These are phyloP conservation scores for Ilyonectria mors-panacis DNA, from an alignment of 2,329 filamentous ascomycete species.

Conservation along the genomic window DNA sequence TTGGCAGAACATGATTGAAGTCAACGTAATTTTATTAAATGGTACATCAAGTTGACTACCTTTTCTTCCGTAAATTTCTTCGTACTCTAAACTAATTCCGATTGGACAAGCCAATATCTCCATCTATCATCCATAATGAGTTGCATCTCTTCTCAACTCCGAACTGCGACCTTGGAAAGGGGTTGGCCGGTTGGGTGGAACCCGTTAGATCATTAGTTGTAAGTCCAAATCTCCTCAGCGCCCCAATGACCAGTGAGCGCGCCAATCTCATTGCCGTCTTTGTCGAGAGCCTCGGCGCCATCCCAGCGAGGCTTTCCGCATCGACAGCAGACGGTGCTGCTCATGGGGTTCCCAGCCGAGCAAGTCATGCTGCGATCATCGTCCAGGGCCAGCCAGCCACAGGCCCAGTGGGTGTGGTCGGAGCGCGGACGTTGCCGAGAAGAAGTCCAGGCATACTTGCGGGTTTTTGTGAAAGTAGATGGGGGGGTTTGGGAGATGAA, in stretches of 20 bases:
- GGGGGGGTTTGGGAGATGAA: not conserved
- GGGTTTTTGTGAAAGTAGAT: not conserved
- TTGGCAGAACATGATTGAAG: not conserved
- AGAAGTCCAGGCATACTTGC: not conserved
- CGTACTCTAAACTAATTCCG: not conserved
- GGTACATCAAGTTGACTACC: not conserved
- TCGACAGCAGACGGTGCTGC: not conserved
- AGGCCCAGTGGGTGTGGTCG: slow-evolving; percentile 1
- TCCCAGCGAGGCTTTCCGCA: not conserved
- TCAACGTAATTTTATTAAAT: slow-evolving; percentile 3
- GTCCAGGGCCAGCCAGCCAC: not conserved
- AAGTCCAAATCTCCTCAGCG: not conserved
- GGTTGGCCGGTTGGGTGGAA: not conserved
- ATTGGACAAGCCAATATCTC: not conserved
- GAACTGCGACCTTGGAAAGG: not conserved
- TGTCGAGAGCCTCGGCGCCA: not conserved
- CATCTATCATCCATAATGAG: not conserved
- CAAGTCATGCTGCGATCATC: not conserved
- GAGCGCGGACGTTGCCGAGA: not conserved
- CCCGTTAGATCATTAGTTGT: not conserved
- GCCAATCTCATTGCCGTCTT: not conserved
- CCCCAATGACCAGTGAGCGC: not conserved
- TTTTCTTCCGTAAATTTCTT: not conserved
- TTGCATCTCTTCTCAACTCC: not conserved
- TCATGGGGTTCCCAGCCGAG: not conserved